Conservation (phyloP, 2,329 filamentous ascomycete genomes). For the Ilyonectria mors-panacis region DNA sequence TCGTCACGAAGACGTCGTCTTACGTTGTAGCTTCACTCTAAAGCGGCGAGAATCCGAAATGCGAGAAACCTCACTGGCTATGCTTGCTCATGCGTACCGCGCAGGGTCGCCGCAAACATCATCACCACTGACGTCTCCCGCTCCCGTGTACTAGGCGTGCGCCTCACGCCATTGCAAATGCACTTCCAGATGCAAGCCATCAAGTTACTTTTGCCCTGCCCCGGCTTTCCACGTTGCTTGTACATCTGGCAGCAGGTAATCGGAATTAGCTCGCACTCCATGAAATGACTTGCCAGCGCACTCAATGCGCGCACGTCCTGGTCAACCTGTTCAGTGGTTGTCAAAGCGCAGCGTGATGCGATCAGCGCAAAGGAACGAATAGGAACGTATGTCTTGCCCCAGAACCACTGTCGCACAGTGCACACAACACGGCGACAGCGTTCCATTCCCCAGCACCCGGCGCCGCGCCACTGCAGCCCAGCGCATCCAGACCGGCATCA, state of each 20-base stretch:
- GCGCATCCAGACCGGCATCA: not conserved
- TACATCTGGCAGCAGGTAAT: not conserved
- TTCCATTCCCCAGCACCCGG: not conserved
- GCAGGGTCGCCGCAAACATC: conserved; percentile 8
- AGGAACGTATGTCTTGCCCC: not conserved
- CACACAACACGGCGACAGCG: conserved; percentile 1
- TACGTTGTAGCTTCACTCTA: conserved; percentile 13
- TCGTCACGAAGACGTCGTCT: not conserved
- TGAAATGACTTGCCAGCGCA: conserved; percentile 6
- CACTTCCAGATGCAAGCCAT: conserved; percentile 15
- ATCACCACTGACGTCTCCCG: not conserved
- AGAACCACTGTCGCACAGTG: conserved; percentile 17
- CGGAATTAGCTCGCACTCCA: not conserved
- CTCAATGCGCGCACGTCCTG: conserved; percentile 14
- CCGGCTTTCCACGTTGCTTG: conserved; percentile 3
- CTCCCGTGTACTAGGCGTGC: not conserved
- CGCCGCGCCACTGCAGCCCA: not conserved
- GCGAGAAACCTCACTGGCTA: not conserved
- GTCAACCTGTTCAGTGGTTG: conserved; percentile 6
- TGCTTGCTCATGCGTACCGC: not conserved
- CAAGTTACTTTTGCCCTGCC: not conserved
- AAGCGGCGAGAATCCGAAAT: not conserved
- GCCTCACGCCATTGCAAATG: not conserved
- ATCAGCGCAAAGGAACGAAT: conserved; percentile 18
- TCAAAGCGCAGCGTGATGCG: conserved; percentile 23